These are phyloP conservation scores for Aquilaria sinensis DNA, from an alignment of 345 rosid genomes.

Conservation along the genomic window DNA sequence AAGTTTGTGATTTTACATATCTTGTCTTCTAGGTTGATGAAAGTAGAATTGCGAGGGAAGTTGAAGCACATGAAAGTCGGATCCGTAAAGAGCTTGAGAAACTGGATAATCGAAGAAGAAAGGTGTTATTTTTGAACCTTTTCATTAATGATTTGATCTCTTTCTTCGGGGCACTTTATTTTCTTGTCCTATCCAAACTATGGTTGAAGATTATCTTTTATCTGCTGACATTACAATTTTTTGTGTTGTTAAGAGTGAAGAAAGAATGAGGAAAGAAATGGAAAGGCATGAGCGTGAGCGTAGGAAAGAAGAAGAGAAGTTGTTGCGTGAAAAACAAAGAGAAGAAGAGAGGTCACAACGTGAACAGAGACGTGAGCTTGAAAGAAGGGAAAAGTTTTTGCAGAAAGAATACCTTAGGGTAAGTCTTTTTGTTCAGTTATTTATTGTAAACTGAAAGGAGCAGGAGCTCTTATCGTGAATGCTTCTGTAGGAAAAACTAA, in stretches of 20 bases:
- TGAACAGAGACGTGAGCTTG: conserved; percentile 90
- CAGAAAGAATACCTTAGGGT: conserved; percentile 76
- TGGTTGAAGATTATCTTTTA: not conserved
- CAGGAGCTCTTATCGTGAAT: conserved; percentile 3
- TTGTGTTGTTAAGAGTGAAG: conserved; percentile 60
- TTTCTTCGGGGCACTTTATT: not conserved
- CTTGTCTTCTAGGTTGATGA: conserved; percentile 59
- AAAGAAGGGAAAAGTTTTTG: conserved; percentile 83
- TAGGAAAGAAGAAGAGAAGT: conserved; percentile 91
- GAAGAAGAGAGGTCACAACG: conserved; percentile 90
- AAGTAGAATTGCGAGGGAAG: conserved; percentile 55
- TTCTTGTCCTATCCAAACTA: not conserved
- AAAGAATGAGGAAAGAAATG: conserved; percentile 80
- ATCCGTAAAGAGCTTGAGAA: conserved; percentile 78
- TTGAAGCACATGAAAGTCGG: conserved; percentile 58
- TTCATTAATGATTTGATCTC: conserved; percentile 4
- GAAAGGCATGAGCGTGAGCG: conserved; percentile 94
- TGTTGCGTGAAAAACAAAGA: conserved; percentile 87
- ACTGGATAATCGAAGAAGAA: conserved; percentile 59
- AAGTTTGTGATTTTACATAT: conserved; percentile 9
- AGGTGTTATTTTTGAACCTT: conserved; percentile 32
- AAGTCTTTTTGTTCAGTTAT: conserved; percentile 12
- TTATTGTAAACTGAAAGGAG: too few relatives aligned
- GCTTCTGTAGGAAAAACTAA: conserved; percentile 1
- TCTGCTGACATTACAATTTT: conserved; percentile 17